phyloP scores from a whole-genome alignment of 352 stramenopile genomes.

The Phytophthora syringae region DNA sequence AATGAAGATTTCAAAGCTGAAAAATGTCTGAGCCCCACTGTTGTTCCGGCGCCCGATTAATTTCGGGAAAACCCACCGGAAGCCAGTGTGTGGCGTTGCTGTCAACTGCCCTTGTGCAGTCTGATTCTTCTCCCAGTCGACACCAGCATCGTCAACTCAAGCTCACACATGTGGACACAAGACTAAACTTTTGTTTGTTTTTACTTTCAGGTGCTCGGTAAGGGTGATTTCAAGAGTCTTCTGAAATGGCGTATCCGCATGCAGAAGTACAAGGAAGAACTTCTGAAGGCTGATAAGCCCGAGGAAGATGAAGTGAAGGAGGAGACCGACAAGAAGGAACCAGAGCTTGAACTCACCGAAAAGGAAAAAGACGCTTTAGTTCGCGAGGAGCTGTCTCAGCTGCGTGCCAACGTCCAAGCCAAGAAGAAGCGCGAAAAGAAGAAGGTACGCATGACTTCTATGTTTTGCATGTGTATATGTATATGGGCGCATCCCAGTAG shows the following conservation, averaged over 20 bases:
- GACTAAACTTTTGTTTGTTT: conserved; percentile 10
- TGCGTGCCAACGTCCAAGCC: conserved; percentile 73
- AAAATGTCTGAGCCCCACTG: conserved; percentile 83
- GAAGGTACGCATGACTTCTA: conserved; percentile 66
- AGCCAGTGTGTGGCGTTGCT: conserved; percentile 81
- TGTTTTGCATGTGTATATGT: conserved; percentile 29
- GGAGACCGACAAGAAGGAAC: conserved; percentile 37
- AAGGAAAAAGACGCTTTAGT: conserved; percentile 86
- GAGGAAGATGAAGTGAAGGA: conserved; percentile 55
- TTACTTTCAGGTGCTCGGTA: conserved; percentile 92
- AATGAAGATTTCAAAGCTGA: conserved; percentile 84
- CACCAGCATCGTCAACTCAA: not conserved
- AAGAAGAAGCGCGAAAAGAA: conserved; percentile 93
- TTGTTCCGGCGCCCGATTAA: conserved; percentile 91
- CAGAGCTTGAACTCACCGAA: conserved; percentile 70
- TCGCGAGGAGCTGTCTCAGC: conserved; percentile 83
- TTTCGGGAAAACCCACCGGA: conserved; percentile 91
- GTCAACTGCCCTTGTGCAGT: conserved; percentile 72
- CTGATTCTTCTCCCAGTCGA: conserved; percentile 60
- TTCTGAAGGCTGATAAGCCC: conserved; percentile 66
- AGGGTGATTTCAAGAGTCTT: conserved; percentile 97
- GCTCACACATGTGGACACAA: not conserved
- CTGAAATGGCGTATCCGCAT: conserved; percentile 98
- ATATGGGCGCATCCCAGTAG: conserved; percentile 85
- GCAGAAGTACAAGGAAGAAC: conserved; percentile 84